phyloP scores from a whole-genome alignment of 2,329 filamentous ascomycete species.

The Pestalotiopsis sp. region DNA sequence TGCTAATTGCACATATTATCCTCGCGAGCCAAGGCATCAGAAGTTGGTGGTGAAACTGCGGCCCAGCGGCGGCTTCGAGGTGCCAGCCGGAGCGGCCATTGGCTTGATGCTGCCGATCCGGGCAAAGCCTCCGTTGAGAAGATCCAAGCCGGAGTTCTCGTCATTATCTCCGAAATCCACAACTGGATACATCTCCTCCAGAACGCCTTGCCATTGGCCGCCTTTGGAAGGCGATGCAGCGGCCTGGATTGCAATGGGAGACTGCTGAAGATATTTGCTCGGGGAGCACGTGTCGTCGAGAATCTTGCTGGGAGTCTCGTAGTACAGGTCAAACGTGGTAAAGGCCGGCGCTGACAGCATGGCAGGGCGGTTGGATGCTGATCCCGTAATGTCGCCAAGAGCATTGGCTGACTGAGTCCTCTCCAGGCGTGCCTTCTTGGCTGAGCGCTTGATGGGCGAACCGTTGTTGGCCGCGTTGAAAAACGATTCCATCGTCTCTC shows the following conservation, averaged over 20 bases:
- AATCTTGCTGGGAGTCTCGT: conserved; percentile 59
- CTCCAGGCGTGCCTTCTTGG: conserved; percentile 60
- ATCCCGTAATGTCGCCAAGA: conserved; percentile 60
- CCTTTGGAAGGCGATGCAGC: conserved; percentile 39
- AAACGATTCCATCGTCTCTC: conserved; percentile 19
- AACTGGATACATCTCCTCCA: conserved; percentile 53
- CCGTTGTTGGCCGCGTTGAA: conserved; percentile 53
- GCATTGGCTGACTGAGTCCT: conserved; percentile 63
- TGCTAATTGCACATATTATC: conserved; percentile 3
- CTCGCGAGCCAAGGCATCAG: conserved; percentile 23
- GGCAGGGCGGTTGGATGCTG: conserved; percentile 48
- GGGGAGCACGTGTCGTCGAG: conserved; percentile 57
- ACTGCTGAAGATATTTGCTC: conserved; percentile 49
- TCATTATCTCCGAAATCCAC: conserved; percentile 59
- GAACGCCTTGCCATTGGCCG: conserved; percentile 37
- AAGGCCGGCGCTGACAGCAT: conserved; percentile 43
- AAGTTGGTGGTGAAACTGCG: conserved; percentile 39
- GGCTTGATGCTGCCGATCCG: conserved; percentile 62
- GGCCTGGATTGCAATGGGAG: conserved; percentile 34
- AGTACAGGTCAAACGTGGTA: conserved; percentile 36
- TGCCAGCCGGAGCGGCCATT: conserved; percentile 26
- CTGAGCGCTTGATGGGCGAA: conserved; percentile 67
- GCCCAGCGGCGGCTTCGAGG: conserved; percentile 35
- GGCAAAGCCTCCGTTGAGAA: conserved; percentile 69
- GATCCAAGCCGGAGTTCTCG: conserved; percentile 64